Base-by-base conservation (phyloP, 768 basidiomycete genomes). In the Tricholoma matsutake region DNA sequence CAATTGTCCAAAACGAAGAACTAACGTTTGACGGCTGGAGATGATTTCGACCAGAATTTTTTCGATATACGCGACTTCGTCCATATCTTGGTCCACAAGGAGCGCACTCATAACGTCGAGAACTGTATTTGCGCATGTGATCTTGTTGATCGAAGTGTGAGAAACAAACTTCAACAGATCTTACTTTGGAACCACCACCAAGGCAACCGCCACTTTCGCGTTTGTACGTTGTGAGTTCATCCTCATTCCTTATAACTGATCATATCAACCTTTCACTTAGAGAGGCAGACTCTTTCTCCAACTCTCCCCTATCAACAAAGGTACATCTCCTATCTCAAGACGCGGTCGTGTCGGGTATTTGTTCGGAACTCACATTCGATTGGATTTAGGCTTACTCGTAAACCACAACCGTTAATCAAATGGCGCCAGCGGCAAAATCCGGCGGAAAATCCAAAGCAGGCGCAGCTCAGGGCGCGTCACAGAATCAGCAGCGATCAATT, bases 371-470 rank as follows among this genome's bases (percentile, higher is more conserved):
- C 56, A 41, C 25, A 14, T 39, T 35, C 14, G 25, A 29, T 39
- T 35, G 34, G 14, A 25, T 39, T 51, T 22, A 28, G 37, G 37
- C 4, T 13, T 25, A 16, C 8, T 16, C 3, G 47, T 57, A 47
- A 31, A 54, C 34, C 52, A 60, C 25, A 20, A 20, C 14, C 13
- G 9, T 18, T 31, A 63, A 28, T 25, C 7, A 39, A 63, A 79
- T 85, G 84, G 72, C 83, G 45, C 83, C 83, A 55, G 70, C 72
- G 63, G 73, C 77, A 65, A 81, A 83, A 65, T 77, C 83, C 32
- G 86, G 85, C 55, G 87, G 85, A 66, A 89, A 88, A 67, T 82
- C 86, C 56, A 86, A 85, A 74, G 74, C 79, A 9, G 83, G 81
- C 32, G 65, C 75, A 37, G 66, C 77, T 32, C 62, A 72, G n/a